These are phyloP conservation scores for Paraleonurus japonicus DNA, from an alignment of 257 asterid genomes.

Conservation along the genomic window DNA sequence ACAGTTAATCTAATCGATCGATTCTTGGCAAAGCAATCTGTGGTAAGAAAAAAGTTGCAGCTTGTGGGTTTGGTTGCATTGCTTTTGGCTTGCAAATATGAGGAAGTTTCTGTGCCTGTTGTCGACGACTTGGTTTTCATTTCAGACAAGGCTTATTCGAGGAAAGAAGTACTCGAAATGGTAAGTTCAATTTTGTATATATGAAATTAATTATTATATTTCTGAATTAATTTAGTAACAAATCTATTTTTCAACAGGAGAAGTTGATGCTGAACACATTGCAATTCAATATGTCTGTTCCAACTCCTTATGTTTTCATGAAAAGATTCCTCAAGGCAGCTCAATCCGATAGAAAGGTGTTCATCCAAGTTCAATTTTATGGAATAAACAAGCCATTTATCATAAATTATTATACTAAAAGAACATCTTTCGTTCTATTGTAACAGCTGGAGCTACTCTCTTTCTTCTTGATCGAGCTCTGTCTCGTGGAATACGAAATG, in stretches of 20 bases:
- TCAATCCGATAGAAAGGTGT: slow-evolving; percentile 82
- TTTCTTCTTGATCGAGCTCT: slow-evolving; percentile 81
- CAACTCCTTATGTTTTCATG: slow-evolving; percentile 86
- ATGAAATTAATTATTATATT: too few species aligned
- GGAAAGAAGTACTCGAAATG: slow-evolving; percentile 86
- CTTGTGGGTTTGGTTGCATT: slow-evolving; percentile 88
- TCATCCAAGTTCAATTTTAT: background rate
- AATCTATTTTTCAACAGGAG: slow-evolving; percentile 64
- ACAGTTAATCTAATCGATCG: slow-evolving; percentile 82
- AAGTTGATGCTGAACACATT: slow-evolving; percentile 75
- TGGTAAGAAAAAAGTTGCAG: slow-evolving; percentile 83
- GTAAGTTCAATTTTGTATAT: slow-evolving; percentile 29
- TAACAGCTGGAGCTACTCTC: slow-evolving; percentile 73
- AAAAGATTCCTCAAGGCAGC: slow-evolving; percentile 89
- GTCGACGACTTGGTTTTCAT: slow-evolving; percentile 85
- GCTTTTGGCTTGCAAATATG: slow-evolving; percentile 95
- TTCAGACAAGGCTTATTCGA: slow-evolving; percentile 86
- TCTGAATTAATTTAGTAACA: too few species aligned
- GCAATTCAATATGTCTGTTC: slow-evolving; percentile 85
- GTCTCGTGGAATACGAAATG: slow-evolving; percentile 90
- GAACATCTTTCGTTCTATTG: background rate
- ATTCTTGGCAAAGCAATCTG: slow-evolving; percentile 71
- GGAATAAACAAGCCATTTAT: background rate
- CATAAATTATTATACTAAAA: background rate
- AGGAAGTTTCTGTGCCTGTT: slow-evolving; percentile 82